Base-by-base conservation (phyloP, 164 flowering plant genomes). In the Piper longum region DNA sequence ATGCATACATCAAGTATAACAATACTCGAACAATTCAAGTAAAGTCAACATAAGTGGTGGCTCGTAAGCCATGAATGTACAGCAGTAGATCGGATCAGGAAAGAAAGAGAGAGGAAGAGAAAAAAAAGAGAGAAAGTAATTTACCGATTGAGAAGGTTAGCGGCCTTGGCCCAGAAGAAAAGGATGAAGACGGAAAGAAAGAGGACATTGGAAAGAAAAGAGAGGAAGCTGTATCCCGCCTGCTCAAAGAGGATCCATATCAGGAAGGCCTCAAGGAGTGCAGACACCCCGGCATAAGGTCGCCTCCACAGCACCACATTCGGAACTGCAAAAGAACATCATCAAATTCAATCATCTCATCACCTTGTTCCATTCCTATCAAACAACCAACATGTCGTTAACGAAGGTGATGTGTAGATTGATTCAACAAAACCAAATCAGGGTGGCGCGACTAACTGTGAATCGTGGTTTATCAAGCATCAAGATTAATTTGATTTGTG, bases 141-240 rank as follows among this genome's bases (percentile, higher is more conserved):
- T 6, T 68, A 91, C 96, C 98, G 76, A 66, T 87, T 89, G 65
- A 91, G 87, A 62, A 89, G 77, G 52, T 83, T 70, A 39, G 98
- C 98, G 44, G 95, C 82, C 76, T 85, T 91, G 16, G 85, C 90
- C 97, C 97, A 91, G 55, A 81, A 64, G 72, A 88, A 91, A 61
- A 91, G 79, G 66, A 88, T 83, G 4, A 69, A 72, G 54, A 88
- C 86, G 8, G 87, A 79, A 66, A 89, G 79, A 69, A 89, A 67
- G 6, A 87, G 56, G 12, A 82, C 86, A 75, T 86, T 83, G 9
- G 95, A 67, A 14, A 77, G 66, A 40, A 86, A 79, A 9, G 87
- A 75, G 19, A 85, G 61, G n/a, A 75, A 57, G 69, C 77, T 86
- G 64, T 83, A 89, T 43, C 88, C 96, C 4, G 78, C 90, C 40